phyloP scores from a whole-genome alignment of 2,329 filamentous ascomycete species.

The Cladophialophora exuberans region DNA sequence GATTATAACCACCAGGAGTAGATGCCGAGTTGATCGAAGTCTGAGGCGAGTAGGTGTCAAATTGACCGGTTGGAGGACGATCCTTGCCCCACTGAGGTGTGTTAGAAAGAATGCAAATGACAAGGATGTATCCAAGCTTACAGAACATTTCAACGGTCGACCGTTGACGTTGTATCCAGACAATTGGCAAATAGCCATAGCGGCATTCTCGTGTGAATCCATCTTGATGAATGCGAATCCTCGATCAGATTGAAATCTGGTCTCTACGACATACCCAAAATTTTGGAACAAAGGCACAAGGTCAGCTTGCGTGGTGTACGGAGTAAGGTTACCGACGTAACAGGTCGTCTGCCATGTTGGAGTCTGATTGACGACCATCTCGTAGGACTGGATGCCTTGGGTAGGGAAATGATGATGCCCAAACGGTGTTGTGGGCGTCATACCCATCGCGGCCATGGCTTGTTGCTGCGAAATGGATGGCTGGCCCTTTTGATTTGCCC shows the following conservation, averaged over 20 bases:
- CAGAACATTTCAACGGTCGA: conserved; percentile 95
- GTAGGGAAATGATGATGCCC: conserved; percentile 98
- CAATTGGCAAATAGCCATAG: conserved; percentile 97
- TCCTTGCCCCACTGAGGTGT: conserved; percentile 93
- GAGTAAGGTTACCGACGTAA: conserved; percentile 96
- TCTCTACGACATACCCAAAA: conserved; percentile 96
- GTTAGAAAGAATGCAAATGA: conserved; percentile 38
- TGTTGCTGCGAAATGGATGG: conserved; percentile 98
- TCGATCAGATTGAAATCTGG: conserved; percentile 94
- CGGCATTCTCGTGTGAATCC: conserved; percentile 96
- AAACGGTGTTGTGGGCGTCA: conserved; percentile 95
- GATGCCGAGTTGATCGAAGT: conserved; percentile 71
- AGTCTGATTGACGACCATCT: conserved; percentile 94
- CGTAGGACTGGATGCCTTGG: conserved; percentile 94
- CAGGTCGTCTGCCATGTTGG: conserved; percentile 97
- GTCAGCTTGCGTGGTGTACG: conserved; percentile 95
- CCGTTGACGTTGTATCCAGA: conserved; percentile 98
- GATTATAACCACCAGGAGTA: conserved; percentile 69
- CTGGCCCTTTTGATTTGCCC: conserved; percentile 99
- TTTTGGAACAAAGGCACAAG: conserved; percentile 98
- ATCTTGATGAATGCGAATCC: conserved; percentile 99
- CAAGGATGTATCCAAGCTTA: conserved; percentile 58
- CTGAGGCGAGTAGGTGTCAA: conserved; percentile 83
- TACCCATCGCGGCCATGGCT: conserved; percentile 94
- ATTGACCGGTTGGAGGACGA: conserved; percentile 81